phyloP scores from a whole-genome alignment of 2,329 filamentous ascomycete genomes.

The Clarireedia homoeocarpa region DNA sequence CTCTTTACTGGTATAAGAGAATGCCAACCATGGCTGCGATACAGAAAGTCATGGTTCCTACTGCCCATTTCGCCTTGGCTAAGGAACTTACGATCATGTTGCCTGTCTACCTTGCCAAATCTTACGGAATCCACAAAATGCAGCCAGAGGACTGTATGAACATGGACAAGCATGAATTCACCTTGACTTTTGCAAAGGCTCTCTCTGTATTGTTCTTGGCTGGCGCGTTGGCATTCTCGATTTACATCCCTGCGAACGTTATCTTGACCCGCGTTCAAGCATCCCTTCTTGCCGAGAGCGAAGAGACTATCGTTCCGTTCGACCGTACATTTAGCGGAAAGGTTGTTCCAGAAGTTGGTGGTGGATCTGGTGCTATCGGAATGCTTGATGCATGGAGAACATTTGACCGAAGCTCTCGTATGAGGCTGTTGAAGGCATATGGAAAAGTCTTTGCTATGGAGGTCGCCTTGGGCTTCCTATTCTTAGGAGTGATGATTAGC shows the following conservation, averaged over 20 bases:
- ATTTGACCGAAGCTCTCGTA: constrained; percentile 65
- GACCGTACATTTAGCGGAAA: constrained; percentile 79
- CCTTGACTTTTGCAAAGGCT: constrained; percentile 36
- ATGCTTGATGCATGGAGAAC: constrained; percentile 72
- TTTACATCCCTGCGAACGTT: constrained; percentile 69
- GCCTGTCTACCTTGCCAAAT: constrained; percentile 37
- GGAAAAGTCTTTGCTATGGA: constrained; percentile 59
- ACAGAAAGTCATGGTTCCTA: constrained; percentile 61
- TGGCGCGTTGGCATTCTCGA: constrained; percentile 47
- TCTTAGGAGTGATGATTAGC: constrained; percentile 42
- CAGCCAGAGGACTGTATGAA: constrained; percentile 21
- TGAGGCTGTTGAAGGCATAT: constrained; percentile 67
- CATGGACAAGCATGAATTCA: constrained; percentile 22
- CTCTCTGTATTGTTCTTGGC: constrained; percentile 38
- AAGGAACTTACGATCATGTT: constrained; percentile 42
- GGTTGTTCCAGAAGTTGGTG: constrained; percentile 66
- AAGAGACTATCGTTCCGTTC: constrained; percentile 82
- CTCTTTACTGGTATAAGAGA: constrained; percentile 53
- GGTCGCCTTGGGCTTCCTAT: constrained; percentile 29
- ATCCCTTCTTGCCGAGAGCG: constrained; percentile 71
- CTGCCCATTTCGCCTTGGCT: constrained; percentile 53
- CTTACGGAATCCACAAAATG: constrained; percentile 25
- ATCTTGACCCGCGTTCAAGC: constrained; percentile 79
- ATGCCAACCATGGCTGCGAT: constrained; percentile 60
- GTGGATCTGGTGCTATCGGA: constrained; percentile 62